Base-by-base conservation (phyloP, 306 rosid genomes). In the Castanea sativa region DNA sequence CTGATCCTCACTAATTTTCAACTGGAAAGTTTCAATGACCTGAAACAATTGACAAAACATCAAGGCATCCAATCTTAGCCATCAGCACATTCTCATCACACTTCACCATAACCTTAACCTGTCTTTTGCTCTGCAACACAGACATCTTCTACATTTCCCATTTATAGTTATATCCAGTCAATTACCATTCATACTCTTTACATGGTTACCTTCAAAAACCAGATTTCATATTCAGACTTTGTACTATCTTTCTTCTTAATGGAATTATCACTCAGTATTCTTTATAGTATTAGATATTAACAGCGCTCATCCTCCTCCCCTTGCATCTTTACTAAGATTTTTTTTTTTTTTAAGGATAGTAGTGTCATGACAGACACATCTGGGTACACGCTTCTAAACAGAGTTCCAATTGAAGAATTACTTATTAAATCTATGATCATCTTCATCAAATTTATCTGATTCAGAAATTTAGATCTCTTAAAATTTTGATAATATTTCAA, bases 1-100 rank as follows among this genome's bases (percentile, higher is more conserved):
- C 85, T 86, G 91, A 83, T 86, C 86, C 91, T 91, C 97, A 52
- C 86, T 86, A 84, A 94, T 87, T 67, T 84, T 87, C 78, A 94
- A 84, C 45, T 91, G 81, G 82, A 92, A 94, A 73, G 90, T 85
- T 85, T 94, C 90, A 80, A 94, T 92, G 56, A 94, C 92, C 99
- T 92, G 88, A 81, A 86, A 75, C 71, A 73, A 49, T 76, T 77
- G 78, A 71, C 65, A 74, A 74, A 5, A 71, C 20, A 20, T 56
- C 11, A 67, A 67, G 27, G 27, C 9, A 67, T 67, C 52, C 15
- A 33, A 64, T 15, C 21, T 33, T 20, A 19, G 72, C 72, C 72
- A 33, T 49, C 25, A 1, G 25, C 16, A n/a, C 72, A 29, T 16
- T 15, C 70, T 64, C 43, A 25, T 27, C 69, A 14, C 33, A 61